Percentiles rank a stretch among this genome's conserved stretches.
Evolutionary conservation across 257 asterid species (phyloP).

Genomic region (Knoxia roxburghii): DNA sequence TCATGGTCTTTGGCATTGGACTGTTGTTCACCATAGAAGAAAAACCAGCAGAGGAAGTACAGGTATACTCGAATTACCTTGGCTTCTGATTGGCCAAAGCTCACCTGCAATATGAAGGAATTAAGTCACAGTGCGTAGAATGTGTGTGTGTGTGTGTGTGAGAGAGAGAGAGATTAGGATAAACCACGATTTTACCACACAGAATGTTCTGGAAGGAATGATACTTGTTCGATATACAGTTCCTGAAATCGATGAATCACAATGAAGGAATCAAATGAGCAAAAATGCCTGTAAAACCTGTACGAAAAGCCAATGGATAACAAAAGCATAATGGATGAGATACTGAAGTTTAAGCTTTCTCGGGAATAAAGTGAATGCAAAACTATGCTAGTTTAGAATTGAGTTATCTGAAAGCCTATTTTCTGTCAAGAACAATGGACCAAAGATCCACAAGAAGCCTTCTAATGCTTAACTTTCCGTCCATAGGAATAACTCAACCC

Average conservation of each 20-base stretch:
- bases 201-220: constrained; percentile 86
- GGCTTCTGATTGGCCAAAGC: constrained; percentile 92
- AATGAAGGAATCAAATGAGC: constrained; percentile 14
- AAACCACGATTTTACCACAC: constrained; percentile 56
- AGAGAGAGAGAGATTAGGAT: constrained; percentile 11
- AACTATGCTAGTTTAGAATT: not conserved
- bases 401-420: not conserved
- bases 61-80: constrained; percentile 46
- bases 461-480: not conserved
- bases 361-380: not conserved
- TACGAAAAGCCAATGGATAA: constrained; percentile 2
- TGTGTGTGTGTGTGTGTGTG: not conserved
- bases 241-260: constrained; percentile 40
- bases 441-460: not conserved
- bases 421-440: not conserved
- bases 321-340: not conserved
- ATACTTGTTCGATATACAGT: constrained; percentile 74
- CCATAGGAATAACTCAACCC: not conserved
- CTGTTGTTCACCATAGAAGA: not conserved
- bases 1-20: not conserved
- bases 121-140: not conserved
- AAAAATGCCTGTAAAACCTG: constrained; percentile 7
- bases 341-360: not conserved
- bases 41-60: not conserved
- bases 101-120: constrained; percentile 47